Evolutionary conservation across 305 asterid species (phyloP).

Genomic region (Solanum hybrid): DNA sequence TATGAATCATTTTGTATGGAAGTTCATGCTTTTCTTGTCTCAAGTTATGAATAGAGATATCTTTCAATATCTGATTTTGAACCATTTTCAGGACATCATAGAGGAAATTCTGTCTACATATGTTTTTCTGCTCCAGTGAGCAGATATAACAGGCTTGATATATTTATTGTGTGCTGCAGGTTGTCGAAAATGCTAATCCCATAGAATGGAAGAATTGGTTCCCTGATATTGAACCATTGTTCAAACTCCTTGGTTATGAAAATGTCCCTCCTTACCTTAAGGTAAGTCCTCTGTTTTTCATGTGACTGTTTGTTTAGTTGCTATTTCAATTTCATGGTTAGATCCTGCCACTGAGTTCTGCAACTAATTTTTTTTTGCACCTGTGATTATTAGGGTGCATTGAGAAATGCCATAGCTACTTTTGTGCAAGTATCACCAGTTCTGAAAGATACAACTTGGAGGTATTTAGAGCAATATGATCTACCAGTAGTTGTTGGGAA

Average conservation of each 20-base stretch:
- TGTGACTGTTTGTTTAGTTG: neutral
- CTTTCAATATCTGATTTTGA: neutral
- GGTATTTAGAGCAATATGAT: conserved; percentile 89
- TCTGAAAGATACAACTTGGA: conserved; percentile 84
- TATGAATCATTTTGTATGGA: neutral
- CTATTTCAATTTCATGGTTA: conserved; percentile 8
- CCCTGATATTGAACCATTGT: conserved; percentile 87
- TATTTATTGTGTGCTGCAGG: conserved; percentile 30
- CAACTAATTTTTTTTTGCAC: conserved; percentile 10
- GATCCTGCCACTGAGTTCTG: conserved; percentile 9
- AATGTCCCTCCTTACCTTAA: conserved; percentile 97
- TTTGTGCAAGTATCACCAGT: conserved; percentile 75
- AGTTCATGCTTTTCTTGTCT: neutral
- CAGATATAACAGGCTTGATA: neutral
- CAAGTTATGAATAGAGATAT: neutral
- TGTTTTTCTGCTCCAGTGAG: neutral
- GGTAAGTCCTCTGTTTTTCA: conserved; percentile 32
- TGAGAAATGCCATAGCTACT: conserved; percentile 71
- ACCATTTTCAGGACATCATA: neutral
- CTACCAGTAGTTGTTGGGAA: conserved; percentile 85
- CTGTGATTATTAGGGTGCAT: conserved; percentile 58
- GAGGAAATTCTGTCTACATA: neutral
- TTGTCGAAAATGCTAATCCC: conserved; percentile 79
- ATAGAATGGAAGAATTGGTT: conserved; percentile 86
- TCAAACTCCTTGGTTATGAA: conserved; percentile 93